phyloP scores from a whole-genome alignment of 768 basidiomycete species.

The Xerocomus spinulosus region DNA sequence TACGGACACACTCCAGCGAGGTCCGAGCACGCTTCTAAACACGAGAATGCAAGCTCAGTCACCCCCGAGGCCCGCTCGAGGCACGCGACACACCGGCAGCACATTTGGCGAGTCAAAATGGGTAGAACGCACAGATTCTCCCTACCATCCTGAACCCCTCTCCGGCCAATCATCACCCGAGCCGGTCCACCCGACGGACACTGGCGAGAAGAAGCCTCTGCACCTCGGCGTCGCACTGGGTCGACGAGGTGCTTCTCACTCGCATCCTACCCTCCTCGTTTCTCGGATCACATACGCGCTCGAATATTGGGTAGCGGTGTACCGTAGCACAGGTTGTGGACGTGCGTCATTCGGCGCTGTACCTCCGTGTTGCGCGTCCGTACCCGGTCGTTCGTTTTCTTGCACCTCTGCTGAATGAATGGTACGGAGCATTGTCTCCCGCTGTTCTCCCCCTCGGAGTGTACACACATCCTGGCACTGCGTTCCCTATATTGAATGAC shows the following conservation, averaged over 20 bases:
- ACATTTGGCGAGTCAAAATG: constrained; percentile 19
- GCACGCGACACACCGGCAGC: constrained; percentile 11
- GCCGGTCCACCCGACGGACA: constrained; percentile 36
- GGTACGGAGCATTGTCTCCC: constrained; percentile 6
- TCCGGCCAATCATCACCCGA: constrained; percentile 30
- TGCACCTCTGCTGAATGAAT: background rate
- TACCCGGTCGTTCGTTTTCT: background rate
- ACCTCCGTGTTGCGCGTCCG: constrained; percentile 13
- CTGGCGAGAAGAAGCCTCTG: constrained; percentile 38
- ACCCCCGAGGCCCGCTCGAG: background rate
- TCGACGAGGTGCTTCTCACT: constrained; percentile 18
- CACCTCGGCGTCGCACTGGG: constrained; percentile 14
- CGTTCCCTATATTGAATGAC: too few relatives aligned
- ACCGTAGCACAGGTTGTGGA: constrained; percentile 14
- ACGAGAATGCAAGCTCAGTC: background rate
- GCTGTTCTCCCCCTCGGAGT: constrained; percentile 9
- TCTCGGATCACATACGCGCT: background rate
- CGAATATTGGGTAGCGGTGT: constrained; percentile 16
- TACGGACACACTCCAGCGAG: constrained; percentile 10
- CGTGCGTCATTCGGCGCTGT: constrained; percentile 10
- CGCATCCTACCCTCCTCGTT: background rate
- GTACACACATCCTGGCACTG: too few relatives aligned
- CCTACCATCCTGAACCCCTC: constrained; percentile 10
- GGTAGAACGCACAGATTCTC: constrained; percentile 24
- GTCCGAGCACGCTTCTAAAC: background rate